phyloP scores from a whole-genome alignment of 2,329 filamentous ascomycete genomes.

The Cadophora luteo-olivacea region DNA sequence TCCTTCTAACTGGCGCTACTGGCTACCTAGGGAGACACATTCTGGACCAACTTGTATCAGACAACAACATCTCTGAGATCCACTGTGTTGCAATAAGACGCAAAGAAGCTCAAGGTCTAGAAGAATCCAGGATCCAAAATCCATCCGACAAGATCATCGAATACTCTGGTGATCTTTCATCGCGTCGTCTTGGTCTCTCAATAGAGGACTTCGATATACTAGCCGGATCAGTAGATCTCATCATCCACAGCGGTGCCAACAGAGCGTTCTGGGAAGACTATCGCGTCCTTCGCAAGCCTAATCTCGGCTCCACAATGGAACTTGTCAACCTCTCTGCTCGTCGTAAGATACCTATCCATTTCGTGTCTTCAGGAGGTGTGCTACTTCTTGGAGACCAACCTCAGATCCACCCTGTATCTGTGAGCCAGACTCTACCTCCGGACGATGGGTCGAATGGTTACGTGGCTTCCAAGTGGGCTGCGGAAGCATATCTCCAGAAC shows the following conservation, averaged over 20 bases:
- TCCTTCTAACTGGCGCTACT: conserved; percentile 49
- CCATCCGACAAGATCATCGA: conserved; percentile 36
- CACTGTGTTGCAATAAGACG: conserved; percentile 52
- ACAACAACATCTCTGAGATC: conserved; percentile 45
- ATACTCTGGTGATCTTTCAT: conserved; percentile 48
- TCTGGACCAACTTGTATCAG: conserved; percentile 46
- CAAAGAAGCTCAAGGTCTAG: conserved; percentile 13
- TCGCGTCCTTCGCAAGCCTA: conserved; percentile 43
- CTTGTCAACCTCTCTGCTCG: conserved; percentile 44
- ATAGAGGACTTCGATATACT: conserved; percentile 43
- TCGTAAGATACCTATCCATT: conserved; percentile 47
- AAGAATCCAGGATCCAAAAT: conserved; percentile 3
- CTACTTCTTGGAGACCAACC: not conserved
- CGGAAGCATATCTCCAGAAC: conserved; percentile 44
- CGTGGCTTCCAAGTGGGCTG: conserved; percentile 45
- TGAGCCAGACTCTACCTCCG: conserved; percentile 3
- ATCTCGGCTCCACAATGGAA: conserved; percentile 47
- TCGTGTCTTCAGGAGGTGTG: conserved; percentile 42
- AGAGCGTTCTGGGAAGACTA: conserved; percentile 49
- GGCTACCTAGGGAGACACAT: conserved; percentile 51
- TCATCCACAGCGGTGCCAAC: conserved; percentile 61
- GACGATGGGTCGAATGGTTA: conserved; percentile 41
- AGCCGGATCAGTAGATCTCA: conserved; percentile 46
- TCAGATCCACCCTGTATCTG: not conserved
- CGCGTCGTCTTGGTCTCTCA: conserved; percentile 48